A percentile compares a stretch with the other conserved stretches of the same genome.
Evolutionary conservation across 176 grass and related monocot genomes (phyloP).

Genomic region (Eragrostis nindensis): DNA sequence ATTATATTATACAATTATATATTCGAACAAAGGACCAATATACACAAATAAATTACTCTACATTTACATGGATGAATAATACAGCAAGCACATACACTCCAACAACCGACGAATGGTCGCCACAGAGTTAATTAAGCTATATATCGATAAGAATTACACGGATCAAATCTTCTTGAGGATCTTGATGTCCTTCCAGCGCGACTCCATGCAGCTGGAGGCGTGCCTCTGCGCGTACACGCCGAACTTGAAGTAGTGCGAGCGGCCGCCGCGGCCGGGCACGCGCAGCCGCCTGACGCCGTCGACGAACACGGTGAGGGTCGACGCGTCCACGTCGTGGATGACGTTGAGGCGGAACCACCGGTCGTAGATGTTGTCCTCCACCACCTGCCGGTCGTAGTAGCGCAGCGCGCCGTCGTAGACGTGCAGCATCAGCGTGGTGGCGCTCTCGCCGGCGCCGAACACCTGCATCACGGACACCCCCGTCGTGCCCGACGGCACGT

Average conservation of each 20-base stretch:
- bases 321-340: constrained; percentile 42
- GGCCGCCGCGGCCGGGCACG: constrained; percentile 1
- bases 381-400: constrained; percentile 28
- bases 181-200: constrained; percentile 38
- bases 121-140: no score
- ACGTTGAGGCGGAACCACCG: constrained; percentile 66
- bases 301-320: constrained; percentile 31
- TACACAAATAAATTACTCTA: no score
- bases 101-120: no score
- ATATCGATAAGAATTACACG: no score
- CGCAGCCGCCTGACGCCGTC: constrained; percentile 21
- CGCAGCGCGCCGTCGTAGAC: constrained; percentile 35
- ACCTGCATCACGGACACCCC: constrained; percentile 60
- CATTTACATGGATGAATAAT: no score
- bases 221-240: constrained; percentile 30
- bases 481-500: constrained; percentile 39
- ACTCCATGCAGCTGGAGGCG: constrained; percentile 34
- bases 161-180: constrained; percentile 26
- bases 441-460: neutral
- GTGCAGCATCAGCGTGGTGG: constrained; percentile 49
- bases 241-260: constrained; percentile 59
- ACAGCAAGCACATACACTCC: no score
- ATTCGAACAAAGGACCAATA: no score
- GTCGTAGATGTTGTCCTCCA: constrained; percentile 46
- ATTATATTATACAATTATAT: no score